phyloP scores from a whole-genome alignment of 225 moss, liverwort and hornwort genomes.

The Physcomitrellopsis africana region DNA sequence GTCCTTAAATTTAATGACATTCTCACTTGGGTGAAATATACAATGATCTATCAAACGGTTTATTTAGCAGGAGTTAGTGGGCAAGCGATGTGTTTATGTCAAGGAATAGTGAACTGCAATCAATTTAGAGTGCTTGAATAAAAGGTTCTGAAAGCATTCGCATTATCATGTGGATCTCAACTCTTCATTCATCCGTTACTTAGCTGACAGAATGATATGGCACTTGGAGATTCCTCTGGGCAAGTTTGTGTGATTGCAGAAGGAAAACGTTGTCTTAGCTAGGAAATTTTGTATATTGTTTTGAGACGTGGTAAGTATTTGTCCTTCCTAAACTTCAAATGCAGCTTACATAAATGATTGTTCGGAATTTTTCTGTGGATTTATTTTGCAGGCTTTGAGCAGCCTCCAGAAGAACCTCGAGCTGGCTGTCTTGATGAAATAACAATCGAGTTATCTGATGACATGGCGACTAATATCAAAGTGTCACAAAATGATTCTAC shows the following conservation, averaged over 20 bases:
- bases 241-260: conserved; percentile 1
- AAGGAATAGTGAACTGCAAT: conserved; percentile 15
- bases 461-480: conserved; percentile 40
- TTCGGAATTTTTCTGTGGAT: conserved; percentile 10
- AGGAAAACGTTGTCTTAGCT: conserved; percentile 17
- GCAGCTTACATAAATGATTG: background rate
- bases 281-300: background rate
- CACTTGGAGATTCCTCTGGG: background rate
- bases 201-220: background rate
- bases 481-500: conserved; percentile 32
- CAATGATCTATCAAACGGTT: conserved; percentile 5
- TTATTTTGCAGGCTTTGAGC: conserved; percentile 31
- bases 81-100: background rate
- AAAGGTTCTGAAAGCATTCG: background rate
- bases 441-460: conserved; percentile 48
- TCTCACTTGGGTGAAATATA: conserved; percentile 9
- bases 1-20: conserved; percentile 15
- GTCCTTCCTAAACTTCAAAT: conserved; percentile 1
- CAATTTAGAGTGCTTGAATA: background rate
- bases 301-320: background rate
- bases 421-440: conserved; percentile 41
- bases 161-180: background rate
- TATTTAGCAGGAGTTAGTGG: background rate
- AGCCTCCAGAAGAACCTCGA: conserved; percentile 29
- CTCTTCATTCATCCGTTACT: background rate